A percentile compares a stretch with the other conserved stretches of the same genome.
These are phyloP conservation scores for Collybia nuda DNA, from an alignment of 768 basidiomycete genomes.

Conservation along the genomic window DNA sequence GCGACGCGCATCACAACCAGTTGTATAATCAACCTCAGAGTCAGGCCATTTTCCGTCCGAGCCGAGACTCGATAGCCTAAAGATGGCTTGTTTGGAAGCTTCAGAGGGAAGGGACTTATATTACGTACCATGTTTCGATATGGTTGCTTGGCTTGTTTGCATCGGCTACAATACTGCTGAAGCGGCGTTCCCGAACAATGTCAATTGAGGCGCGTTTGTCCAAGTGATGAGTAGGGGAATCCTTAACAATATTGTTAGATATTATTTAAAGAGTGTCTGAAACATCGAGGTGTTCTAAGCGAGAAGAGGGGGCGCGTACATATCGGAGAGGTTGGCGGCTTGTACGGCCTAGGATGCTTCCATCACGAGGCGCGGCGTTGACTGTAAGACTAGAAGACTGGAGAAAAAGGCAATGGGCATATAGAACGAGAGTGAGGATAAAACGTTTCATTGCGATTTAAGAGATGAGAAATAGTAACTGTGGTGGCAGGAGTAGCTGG, in stretches of 20 bases:
- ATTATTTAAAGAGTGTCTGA: too few relatives aligned
- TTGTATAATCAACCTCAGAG: conserved; percentile 55
- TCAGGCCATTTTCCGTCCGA: conserved; percentile 56
- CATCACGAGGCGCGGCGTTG: conserved; percentile 4
- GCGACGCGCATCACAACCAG: conserved; percentile 59
- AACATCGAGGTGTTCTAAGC: too few relatives aligned
- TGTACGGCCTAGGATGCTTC: too few relatives aligned
- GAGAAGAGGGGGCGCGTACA: too few relatives aligned
- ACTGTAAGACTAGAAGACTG: background rate
- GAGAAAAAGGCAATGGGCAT: conserved; percentile 14
- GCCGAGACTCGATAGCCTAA: conserved; percentile 48
- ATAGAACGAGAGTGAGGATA: conserved; percentile 11
- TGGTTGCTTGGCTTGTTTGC: conserved; percentile 35
- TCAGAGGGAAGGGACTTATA: background rate
- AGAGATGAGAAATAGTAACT: too few relatives aligned
- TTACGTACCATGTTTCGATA: conserved; percentile 40
- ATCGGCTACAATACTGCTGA: conserved; percentile 36
- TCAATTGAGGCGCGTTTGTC: conserved; percentile 16
- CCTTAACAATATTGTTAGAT: too few relatives aligned
- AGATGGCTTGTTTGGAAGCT: background rate
- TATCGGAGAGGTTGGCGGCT: too few relatives aligned
- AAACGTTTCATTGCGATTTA: conserved; percentile 13
- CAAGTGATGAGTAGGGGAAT: too few relatives aligned
- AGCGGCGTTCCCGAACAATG: conserved; percentile 32
- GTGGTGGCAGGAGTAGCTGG: too few relatives aligned